Evolutionary conservation across 768 basidiomycete genomes (phyloP), one percentile per base, ranked within the genome.

Genomic region (Amanita muscaria): DNA sequence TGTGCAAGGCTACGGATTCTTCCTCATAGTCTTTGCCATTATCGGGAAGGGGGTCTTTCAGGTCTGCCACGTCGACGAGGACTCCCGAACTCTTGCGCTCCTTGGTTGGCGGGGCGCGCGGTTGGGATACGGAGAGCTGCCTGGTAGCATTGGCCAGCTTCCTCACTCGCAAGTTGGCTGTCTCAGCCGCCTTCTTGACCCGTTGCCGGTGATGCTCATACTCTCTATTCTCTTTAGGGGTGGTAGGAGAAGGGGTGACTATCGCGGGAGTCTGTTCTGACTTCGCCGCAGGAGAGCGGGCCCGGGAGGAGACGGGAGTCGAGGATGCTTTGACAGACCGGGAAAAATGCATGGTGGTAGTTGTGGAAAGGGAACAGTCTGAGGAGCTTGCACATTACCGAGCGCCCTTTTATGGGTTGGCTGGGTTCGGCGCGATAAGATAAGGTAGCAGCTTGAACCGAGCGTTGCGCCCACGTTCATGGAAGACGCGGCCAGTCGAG

Each of bases 131-230:
- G 11, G 41, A 42, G 22, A 40, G 39, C 25, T 47, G 38, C 25
- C 41, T 47, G 6, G 24, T 47, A 2, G 40, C 39, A 35, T 23
- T 42, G 5, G 46, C 38, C 10, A 32, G 40, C 57, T 69, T 70
- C 42, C 59, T 60, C 22, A 63, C 62, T 40, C 59, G 56, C 54
- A 58, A 57, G 57, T 63, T 61, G 38, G 61, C 60, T 44, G 65
- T 50, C 42, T 69, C 69, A 15, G 62, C 64, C 22, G 68, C 64
- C 56, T 67, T 67, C 66, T 68, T 73, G 29, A 59, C 53, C 41
- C 66, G 63, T 58, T 75, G 70, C 39, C 74, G 56, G 42, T 70
- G 67, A 51, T 72, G 73, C 58, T 76, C 74, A 54, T 61, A 70
- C 7, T 70, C 69, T 11, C 73, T 69, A 32, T 62, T 46, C 51